phyloP scores from a whole-genome alignment of 768 basidiomycete species.

The Ephemerocybe angulata region DNA sequence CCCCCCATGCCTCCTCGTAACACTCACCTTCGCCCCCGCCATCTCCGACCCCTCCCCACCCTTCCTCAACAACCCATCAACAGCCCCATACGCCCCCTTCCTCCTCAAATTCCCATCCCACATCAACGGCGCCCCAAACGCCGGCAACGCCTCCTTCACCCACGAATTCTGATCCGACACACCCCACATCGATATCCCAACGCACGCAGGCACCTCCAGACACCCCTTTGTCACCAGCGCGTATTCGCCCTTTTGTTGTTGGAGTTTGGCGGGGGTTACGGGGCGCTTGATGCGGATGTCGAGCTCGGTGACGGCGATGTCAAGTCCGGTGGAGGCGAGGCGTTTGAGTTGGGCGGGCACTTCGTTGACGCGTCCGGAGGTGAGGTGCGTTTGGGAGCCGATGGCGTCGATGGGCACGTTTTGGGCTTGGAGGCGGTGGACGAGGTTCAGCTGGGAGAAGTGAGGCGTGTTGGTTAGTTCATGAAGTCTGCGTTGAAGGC shows the following conservation, averaged over 20 bases:
- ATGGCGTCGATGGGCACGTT: constrained; percentile 58
- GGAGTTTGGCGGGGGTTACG: constrained; percentile 35
- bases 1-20: too few species aligned
- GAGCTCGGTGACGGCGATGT: constrained; percentile 67
- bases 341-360: constrained; percentile 46
- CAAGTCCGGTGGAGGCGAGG: constrained; percentile 58
- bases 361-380: constrained; percentile 52
- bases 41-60: too few species aligned
- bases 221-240: constrained; percentile 52
- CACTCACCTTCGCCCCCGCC: too few species aligned
- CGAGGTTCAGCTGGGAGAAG: constrained; percentile 45
- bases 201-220: constrained; percentile 36
- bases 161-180: constrained; percentile 39
- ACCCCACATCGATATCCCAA: constrained; percentile 47
- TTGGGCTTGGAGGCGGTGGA: constrained; percentile 42
- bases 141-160: constrained; percentile 15
- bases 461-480: too few species aligned
- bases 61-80: too few species aligned
- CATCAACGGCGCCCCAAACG: constrained; percentile 19
- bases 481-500: too few species aligned
- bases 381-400: constrained; percentile 58
- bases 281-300: constrained; percentile 60
- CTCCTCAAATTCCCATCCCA: constrained; percentile 24
- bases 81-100: constrained; percentile 30
- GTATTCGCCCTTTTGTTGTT: constrained; percentile 60